Conservation (phyloP, 495 filamentous ascomycete species). For the Daldinia decipiens region DNA sequence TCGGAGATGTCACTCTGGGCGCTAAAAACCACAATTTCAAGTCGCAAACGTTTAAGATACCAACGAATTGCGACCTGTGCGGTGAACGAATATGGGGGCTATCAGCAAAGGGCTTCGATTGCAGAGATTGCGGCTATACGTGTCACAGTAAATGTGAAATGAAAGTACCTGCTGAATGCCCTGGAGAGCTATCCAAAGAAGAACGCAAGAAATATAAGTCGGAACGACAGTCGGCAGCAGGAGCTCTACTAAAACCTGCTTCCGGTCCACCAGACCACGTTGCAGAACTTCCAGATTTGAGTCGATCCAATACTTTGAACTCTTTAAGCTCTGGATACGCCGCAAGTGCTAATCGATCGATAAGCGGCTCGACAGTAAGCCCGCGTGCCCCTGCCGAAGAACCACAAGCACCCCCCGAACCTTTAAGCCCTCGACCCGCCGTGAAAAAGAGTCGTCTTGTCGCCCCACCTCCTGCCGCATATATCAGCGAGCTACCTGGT, state of each 20-base stretch:
- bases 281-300: slow-evolving; percentile 67
- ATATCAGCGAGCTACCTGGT: slow-evolving; percentile 71
- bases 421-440: slow-evolving; percentile 48
- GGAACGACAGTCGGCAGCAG: slow-evolving; percentile 82
- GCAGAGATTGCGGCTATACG: slow-evolving; percentile 94
- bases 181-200: slow-evolving; percentile 91
- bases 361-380: slow-evolving; percentile 62
- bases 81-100: slow-evolving; percentile 97
- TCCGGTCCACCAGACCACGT: slow-evolving; percentile 52
- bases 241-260: slow-evolving; percentile 60
- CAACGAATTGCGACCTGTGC: slow-evolving; percentile 97
- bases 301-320: slow-evolving; percentile 89
- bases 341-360: slow-evolving; percentile 77
- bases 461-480: slow-evolving; percentile 86
- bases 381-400: slow-evolving; percentile 62
- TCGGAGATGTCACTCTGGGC: slow-evolving; percentile 90
- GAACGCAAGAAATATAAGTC: slow-evolving; percentile 91
- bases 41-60: slow-evolving; percentile 96
- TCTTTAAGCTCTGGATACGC: slow-evolving; percentile 91
- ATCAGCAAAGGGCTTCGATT: slow-evolving; percentile 94
- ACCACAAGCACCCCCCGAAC: slow-evolving; percentile 53
- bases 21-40: slow-evolving; percentile 97
- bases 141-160: slow-evolving; percentile 99
- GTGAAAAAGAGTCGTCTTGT: slow-evolving; percentile 74
- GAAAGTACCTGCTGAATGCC: slow-evolving; percentile 96